Percentiles rank a stretch among this genome's conserved stretches.
phyloP scores from a whole-genome alignment of 805 yeast species.

The Sungouiella thailandica region DNA sequence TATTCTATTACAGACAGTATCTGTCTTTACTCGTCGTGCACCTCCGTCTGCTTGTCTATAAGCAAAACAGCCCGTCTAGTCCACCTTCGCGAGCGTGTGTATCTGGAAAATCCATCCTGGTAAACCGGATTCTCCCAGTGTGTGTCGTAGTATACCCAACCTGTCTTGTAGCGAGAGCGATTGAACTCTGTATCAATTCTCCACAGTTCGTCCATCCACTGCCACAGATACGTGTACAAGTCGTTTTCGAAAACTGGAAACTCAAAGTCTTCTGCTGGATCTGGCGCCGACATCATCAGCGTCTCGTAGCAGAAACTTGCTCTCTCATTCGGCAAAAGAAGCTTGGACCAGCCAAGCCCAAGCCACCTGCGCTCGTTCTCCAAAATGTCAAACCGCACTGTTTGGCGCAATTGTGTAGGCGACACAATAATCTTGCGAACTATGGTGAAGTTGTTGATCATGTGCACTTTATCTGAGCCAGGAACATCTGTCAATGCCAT shows the following conservation, averaged over 20 bases:
- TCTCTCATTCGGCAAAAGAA: constrained; percentile 49
- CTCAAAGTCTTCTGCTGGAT: constrained; percentile 24
- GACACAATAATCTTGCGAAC: constrained; percentile 33
- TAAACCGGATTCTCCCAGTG: constrained; percentile 41
- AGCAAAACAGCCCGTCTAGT: constrained; percentile 38
- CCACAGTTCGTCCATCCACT: constrained; percentile 56
- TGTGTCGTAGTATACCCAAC: constrained; percentile 53
- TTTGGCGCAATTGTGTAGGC: constrained; percentile 41
- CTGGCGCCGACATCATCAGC: constrained; percentile 26
- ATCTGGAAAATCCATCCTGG: constrained; percentile 44
- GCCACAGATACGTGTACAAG: constrained; percentile 43
- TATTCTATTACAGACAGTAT: no score
- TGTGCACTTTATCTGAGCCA: constrained; percentile 13
- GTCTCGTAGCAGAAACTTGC: constrained; percentile 43
- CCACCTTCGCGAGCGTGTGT: constrained; percentile 52
- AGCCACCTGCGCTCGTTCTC: constrained; percentile 62
- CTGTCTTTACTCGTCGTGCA: constrained; percentile 3
- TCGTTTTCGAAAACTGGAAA: constrained; percentile 42
- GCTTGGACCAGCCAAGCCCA: constrained; percentile 55
- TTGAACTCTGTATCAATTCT: constrained; percentile 37
- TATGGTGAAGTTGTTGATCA: constrained; percentile 34
- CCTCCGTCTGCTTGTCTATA: constrained; percentile 16
- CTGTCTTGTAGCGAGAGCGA: constrained; percentile 33
- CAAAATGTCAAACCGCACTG: constrained; percentile 45
- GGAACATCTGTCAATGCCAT: constrained; percentile 1